phyloP scores from a whole-genome alignment of 1,284 basidiomycete species.

The Pisolithus thermaeus region DNA sequence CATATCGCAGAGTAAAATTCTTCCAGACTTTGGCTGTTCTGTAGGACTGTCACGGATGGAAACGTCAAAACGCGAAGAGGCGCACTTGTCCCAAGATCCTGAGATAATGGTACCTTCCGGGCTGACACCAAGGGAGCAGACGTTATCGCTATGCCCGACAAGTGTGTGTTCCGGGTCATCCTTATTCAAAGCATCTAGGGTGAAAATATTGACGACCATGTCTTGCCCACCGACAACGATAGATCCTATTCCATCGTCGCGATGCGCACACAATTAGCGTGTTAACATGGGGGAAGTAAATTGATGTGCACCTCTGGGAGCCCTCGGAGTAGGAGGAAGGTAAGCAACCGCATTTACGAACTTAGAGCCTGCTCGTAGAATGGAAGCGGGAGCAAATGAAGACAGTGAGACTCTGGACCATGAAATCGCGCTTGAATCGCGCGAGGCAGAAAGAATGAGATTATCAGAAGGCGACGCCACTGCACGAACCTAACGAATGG shows the following conservation, averaged over 20 bases:
- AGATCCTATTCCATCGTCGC: constrained; percentile 51
- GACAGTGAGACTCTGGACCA: constrained; percentile 62
- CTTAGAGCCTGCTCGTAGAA: constrained; percentile 65
- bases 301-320: constrained; percentile 54
- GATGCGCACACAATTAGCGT: constrained; percentile 1
- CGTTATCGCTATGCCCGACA: constrained; percentile 85
- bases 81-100: constrained; percentile 97
- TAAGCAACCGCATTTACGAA: constrained; percentile 83
- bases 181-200: constrained; percentile 45
- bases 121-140: constrained; percentile 80
- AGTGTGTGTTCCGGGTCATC: constrained; percentile 76
- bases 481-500: constrained; percentile 60
- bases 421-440: constrained; percentile 83
- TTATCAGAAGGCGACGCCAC: constrained; percentile 64
- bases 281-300: constrained; percentile 4
- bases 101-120: constrained; percentile 75
- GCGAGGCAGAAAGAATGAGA: constrained; percentile 80
- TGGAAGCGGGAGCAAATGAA: constrained; percentile 47
- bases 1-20: constrained; percentile 68
- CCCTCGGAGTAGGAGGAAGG: constrained; percentile 60
- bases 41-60: constrained; percentile 6
- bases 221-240: constrained; percentile 83
- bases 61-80: constrained; percentile 8
- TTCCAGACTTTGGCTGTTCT: constrained; percentile 96
- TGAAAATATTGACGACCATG: constrained; percentile 76